Conservation (phyloP, 192 early-diverging fungal genomes). For the Funneliformis mosseae region DNA sequence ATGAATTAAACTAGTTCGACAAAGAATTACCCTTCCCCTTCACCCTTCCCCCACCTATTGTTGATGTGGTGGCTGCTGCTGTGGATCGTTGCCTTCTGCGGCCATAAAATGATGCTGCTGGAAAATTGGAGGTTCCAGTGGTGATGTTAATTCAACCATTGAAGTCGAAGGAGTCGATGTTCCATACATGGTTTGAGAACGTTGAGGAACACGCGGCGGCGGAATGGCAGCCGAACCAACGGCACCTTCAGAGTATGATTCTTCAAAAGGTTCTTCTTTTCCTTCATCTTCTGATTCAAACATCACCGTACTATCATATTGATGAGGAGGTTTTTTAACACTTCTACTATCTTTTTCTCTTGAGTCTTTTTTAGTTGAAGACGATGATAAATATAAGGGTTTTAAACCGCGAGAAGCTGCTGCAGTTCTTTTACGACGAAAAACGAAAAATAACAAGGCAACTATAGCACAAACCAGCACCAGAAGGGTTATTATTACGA, state of each 20-base stretch:
- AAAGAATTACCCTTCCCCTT: neutral
- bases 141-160: neutral
- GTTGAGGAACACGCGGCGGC: neutral
- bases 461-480: neutral
- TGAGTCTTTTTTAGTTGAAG: neutral
- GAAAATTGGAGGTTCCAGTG: neutral
- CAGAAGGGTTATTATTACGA: neutral
- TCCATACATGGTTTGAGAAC: conserved; percentile 4
- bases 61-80: neutral
- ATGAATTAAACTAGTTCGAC: neutral
- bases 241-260: neutral
- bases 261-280: neutral
- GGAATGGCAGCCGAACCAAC: neutral
- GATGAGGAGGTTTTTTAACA: neutral
- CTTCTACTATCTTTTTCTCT: neutral
- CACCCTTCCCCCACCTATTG: neutral
- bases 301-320: neutral
- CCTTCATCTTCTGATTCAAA: neutral
- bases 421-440: neutral
- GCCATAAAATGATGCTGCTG: conserved; percentile 11
- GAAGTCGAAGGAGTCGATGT: neutral
- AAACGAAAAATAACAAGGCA: neutral
- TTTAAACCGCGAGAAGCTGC: neutral
- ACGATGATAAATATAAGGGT: neutral
- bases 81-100: neutral